Base-by-base conservation (phyloP, 1,139 yeast species). In the Casaregolazyma suthepensis region DNA sequence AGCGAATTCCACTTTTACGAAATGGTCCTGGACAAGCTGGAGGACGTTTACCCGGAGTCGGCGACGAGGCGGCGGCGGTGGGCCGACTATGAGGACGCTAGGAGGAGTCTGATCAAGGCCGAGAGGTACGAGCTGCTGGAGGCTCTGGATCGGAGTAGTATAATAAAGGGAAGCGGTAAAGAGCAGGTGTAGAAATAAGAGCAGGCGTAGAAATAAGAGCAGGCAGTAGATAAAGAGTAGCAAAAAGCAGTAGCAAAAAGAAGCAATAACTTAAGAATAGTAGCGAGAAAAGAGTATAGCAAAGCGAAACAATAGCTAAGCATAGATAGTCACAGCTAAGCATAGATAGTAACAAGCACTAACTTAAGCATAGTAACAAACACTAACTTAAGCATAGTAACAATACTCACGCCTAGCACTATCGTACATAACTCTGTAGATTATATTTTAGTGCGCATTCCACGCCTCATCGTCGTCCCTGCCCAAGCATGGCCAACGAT, bases 1-100 rank as follows among this genome's bases (percentile, higher is more conserved):
- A 75, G 88, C 13, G 96, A 88, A 66, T 91, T 84, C 64, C 94
- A 90, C 66, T 85, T 91, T 66, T 93, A 77, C 66, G 96, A 90
- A 66, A 76, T 91, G 84, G 65, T 70, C 18, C 81, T 86, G 1
- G 79, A 72, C 23, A 72, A 77, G 49, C 72, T 87, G 59, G 78
- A 78, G 48, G 77, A 74, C 0, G 75, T 70, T 31, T 93, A 91
- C 86, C 99, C 99, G 0, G 99, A 93, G 67, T 60, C 66, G 22
- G 55, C 71, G 13, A 72, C 71, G 54, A 75, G 98, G 57, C 72
- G 75, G 42, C 73, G 98, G 51, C 72, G 80, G 56, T 89, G 97
- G 96, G 85, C 87, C 63, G 74, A 79, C 1, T 89, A 80, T 62
- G 71, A 78, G 1, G 91, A 87, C 58, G 96, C 96, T 1, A 77